Conservation (phyloP, 1,284 basidiomycete species). For the Apiotrichum sp. region DNA sequence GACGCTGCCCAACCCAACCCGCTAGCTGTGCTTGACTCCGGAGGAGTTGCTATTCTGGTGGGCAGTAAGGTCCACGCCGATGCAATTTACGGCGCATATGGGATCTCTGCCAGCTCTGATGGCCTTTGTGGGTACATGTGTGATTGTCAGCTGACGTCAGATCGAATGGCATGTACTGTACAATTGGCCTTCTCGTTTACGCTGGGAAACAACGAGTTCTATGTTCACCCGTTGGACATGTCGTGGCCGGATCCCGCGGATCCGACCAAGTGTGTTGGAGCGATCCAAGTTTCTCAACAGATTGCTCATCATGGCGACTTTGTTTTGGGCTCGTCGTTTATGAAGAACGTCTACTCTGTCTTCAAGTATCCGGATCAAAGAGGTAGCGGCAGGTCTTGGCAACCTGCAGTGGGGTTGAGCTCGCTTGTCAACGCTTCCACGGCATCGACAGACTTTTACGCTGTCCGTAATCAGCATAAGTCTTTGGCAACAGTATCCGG, state of each 20-base stretch:
- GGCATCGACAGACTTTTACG: slow-evolving; percentile 44
- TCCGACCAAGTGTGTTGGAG: slow-evolving; percentile 35
- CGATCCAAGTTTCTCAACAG: slow-evolving; percentile 36
- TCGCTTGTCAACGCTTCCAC: slow-evolving; percentile 38
- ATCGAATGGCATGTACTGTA: slow-evolving; percentile 42
- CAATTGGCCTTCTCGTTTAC: slow-evolving; percentile 39
- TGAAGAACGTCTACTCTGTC: slow-evolving; percentile 47
- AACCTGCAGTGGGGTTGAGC: slow-evolving; percentile 40
- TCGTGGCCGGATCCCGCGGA: slow-evolving; percentile 36
- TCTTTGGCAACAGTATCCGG: slow-evolving; percentile 32
- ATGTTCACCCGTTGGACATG: slow-evolving; percentile 46
- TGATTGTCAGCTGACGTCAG: slow-evolving; percentile 13
- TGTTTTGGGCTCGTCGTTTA: slow-evolving; percentile 42
- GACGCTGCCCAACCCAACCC: slow-evolving; percentile 26
- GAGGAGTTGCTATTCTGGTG: slow-evolving; percentile 41
- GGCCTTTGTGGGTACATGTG: slow-evolving; percentile 30
- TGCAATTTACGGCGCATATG: slow-evolving; percentile 36
- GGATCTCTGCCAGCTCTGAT: slow-evolving; percentile 31
- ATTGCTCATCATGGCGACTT: slow-evolving; percentile 37
- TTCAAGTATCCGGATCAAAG: slow-evolving; percentile 42
- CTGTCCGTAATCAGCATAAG: slow-evolving; percentile 36
- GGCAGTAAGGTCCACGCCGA: slow-evolving; percentile 30
- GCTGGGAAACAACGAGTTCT: slow-evolving; percentile 31
- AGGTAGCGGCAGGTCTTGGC: slow-evolving; percentile 25
- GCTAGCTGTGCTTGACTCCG: slow-evolving; percentile 43